A percentile compares a stretch with the other conserved stretches of the same genome.
Evolutionary conservation across 2,329 filamentous ascomycete genomes (phyloP).

Genomic region (Aspergillus sp.): DNA sequence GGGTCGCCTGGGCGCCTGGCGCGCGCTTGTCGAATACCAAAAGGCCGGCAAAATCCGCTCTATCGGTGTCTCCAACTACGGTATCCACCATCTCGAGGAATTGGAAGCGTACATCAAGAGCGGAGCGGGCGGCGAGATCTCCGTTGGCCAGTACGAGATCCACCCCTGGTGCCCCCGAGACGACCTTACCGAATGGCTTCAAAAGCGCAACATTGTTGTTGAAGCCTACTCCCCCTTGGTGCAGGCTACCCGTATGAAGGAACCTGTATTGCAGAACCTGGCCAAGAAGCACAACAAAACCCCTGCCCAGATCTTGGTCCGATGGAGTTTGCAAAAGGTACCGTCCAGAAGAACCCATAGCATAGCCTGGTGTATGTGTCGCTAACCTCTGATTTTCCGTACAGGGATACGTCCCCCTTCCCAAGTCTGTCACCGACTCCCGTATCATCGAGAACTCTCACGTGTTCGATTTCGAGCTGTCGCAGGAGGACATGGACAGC

Average conservation of each 20-base stretch:
- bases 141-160: conserved; percentile 82
- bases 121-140: conserved; percentile 59
- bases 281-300: conserved; percentile 56
- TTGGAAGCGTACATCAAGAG: conserved; percentile 35
- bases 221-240: conserved; percentile 52
- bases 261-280: conserved; percentile 48
- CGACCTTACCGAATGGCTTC: conserved; percentile 76
- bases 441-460: conserved; percentile 58
- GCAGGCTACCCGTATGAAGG: conserved; percentile 44
- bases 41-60: conserved; percentile 35
- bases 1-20: conserved; percentile 35
- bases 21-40: conserved; percentile 36
- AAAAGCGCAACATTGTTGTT: conserved; percentile 56
- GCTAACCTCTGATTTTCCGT: neutral
- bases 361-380: neutral
- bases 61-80: conserved; percentile 38
- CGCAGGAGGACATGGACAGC: conserved; percentile 53
- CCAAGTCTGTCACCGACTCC: conserved; percentile 57
- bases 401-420: conserved; percentile 57
- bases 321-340: conserved; percentile 59
- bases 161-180: conserved; percentile 81
- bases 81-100: conserved; percentile 36
- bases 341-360: neutral
- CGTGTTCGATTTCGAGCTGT: conserved; percentile 58
- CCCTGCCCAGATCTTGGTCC: conserved; percentile 53